phyloP scores from a whole-genome alignment of 192 early-diverging fungal species.

The Rhizophagus clarus region DNA sequence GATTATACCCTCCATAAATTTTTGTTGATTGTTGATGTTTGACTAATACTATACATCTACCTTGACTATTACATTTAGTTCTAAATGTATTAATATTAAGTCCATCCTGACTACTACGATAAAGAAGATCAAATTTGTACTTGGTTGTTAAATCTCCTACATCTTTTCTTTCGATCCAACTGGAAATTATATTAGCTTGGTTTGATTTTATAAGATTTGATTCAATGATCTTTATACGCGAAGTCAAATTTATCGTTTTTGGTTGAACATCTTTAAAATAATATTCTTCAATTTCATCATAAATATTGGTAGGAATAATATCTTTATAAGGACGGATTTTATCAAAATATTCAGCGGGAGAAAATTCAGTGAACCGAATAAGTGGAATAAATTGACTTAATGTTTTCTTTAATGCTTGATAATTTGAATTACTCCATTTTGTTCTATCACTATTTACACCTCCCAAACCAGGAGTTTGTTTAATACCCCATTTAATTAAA shows the following conservation, averaged over 20 bases:
- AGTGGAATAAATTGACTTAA: constrained; percentile 3
- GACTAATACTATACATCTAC: no score
- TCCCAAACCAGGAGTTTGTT: background rate
- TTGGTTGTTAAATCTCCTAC: background rate
- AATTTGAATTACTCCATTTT: background rate
- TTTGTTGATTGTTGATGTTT: no score
- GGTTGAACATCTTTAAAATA: no score
- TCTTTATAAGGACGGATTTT: background rate
- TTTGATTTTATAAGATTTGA: constrained; percentile 3
- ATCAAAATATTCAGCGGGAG: background rate
- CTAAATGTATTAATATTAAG: background rate
- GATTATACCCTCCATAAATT: background rate
- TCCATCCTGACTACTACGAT: background rate
- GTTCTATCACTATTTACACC: background rate
- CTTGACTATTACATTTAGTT: no score
- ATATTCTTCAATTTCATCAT: background rate
- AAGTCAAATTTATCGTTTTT: no score
- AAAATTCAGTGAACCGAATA: constrained; percentile 7
- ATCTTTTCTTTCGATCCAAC: constrained; percentile 4
- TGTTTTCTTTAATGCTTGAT: background rate
- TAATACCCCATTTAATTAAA: no score
- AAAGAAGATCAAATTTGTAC: constrained; percentile 13
- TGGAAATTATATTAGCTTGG: background rate
- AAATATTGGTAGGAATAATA: background rate
- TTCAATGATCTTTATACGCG: no score